Evolutionary conservation across 1,139 yeast species (phyloP).

Genomic region (Spathaspora sp.): DNA sequence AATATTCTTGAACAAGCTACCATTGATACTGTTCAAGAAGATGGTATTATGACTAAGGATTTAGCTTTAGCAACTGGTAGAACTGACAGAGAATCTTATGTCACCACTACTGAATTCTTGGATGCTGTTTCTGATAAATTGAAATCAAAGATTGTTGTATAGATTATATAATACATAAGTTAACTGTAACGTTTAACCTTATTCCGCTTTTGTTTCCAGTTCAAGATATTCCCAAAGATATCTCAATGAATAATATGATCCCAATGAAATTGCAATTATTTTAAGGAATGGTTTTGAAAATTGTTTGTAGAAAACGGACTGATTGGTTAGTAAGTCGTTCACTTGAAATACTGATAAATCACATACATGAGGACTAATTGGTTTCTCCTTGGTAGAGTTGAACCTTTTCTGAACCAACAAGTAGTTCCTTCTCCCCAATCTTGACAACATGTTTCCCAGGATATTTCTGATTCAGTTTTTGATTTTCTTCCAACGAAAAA

Average conservation of each 20-base stretch:
- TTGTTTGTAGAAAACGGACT: slow-evolving; percentile 20
- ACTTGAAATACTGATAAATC: not conserved
- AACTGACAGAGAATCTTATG: slow-evolving; percentile 63
- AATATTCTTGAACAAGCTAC: slow-evolving; percentile 66
- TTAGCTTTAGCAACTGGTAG: slow-evolving; percentile 73
- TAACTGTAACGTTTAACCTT: slow-evolving; percentile 5
- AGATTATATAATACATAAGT: not conserved
- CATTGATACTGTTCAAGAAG: slow-evolving; percentile 67
- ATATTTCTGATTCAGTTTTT: too few species aligned
- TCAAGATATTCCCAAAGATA: slow-evolving; percentile 14
- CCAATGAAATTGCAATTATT: slow-evolving; percentile 18
- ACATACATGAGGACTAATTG: slow-evolving; percentile 19
- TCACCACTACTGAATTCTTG: slow-evolving; percentile 74
- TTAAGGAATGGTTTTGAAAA: slow-evolving; percentile 20
- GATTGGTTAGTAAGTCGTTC: not conserved
- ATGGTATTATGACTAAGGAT: slow-evolving; percentile 81
- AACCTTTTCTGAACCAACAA: not conserved
- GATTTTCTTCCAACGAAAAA: not conserved
- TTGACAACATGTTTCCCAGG: not conserved
- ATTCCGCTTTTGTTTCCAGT: not conserved
- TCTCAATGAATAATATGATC: slow-evolving; percentile 17
- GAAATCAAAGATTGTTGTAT: slow-evolving; percentile 15
- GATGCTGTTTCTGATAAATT: slow-evolving; percentile 64
- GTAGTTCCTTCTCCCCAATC: not conserved
- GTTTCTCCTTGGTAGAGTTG: slow-evolving; percentile 2